Conservation (phyloP, 768 basidiomycete species). For the Tricholoma hemisulphureum region DNA sequence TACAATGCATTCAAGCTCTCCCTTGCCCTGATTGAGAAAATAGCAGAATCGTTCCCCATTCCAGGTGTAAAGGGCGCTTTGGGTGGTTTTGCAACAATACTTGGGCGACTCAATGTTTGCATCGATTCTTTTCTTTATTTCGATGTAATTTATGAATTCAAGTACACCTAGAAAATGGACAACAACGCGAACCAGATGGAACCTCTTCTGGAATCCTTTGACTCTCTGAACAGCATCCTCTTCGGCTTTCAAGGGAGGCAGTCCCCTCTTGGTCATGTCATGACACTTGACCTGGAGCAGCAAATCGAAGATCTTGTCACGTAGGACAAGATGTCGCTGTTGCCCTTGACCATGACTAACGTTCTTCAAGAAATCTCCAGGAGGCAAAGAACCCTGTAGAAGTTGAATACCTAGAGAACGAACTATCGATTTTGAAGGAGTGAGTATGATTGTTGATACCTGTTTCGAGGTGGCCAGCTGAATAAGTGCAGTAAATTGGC, state of each 20-base stretch:
- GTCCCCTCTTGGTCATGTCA: neutral
- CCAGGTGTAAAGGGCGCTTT: slow-evolving; percentile 10
- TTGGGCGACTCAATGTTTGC: no score
- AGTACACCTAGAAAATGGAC: slow-evolving; percentile 2
- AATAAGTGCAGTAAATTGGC: neutral
- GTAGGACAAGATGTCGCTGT: neutral
- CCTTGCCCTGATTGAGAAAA: slow-evolving; percentile 14
- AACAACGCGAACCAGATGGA: slow-evolving; percentile 10
- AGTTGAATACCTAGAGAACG: neutral
- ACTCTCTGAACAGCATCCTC: neutral
- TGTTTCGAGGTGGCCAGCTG: no score
- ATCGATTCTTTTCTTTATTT: slow-evolving; percentile 6
- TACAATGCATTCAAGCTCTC: slow-evolving; percentile 12
- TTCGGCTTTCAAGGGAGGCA: neutral
- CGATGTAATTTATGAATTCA: slow-evolving; percentile 3
- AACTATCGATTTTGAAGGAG: neutral
- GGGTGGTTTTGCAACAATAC: no score
- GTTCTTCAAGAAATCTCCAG: neutral
- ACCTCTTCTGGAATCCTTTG: neutral
- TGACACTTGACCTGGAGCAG: neutral
- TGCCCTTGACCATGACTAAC: neutral
- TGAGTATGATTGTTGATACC: neutral
- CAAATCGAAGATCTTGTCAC: neutral
- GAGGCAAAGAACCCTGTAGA: neutral
- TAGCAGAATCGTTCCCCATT: slow-evolving; percentile 14